Evolutionary conservation across 2,329 filamentous ascomycete species (phyloP).

Genomic region (Alternaria alternata): DNA sequence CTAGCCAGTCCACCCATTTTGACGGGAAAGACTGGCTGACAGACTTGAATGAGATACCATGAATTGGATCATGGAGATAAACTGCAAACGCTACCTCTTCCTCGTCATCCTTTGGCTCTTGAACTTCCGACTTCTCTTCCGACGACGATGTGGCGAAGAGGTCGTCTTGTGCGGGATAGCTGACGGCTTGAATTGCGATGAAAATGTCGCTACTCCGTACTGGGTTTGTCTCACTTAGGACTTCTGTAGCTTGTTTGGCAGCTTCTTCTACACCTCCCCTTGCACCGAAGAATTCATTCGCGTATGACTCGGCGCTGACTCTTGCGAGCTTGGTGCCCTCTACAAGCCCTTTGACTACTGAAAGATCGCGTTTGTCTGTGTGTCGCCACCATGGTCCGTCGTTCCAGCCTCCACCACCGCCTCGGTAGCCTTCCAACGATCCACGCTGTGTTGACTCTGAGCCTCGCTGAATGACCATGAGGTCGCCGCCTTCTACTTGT

Average conservation of each 20-base stretch:
- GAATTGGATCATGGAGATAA: conserved; percentile 86
- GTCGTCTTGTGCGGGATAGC: conserved; percentile 67
- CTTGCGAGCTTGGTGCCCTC: conserved; percentile 92
- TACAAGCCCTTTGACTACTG: conserved; percentile 77
- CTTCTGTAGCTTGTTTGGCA: conserved; percentile 79
- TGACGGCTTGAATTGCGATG: conserved; percentile 89
- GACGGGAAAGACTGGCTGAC: conserved; percentile 84
- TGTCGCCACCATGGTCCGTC: conserved; percentile 97
- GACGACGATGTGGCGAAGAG: conserved; percentile 69
- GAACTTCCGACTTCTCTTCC: conserved; percentile 63
- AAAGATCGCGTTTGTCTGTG: conserved; percentile 74
- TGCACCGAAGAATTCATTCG: conserved; percentile 81
- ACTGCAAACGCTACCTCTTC: conserved; percentile 76
- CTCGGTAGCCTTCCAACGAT: conserved; percentile 65
- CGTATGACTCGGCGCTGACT: conserved; percentile 87
- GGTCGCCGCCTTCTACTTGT: conserved; percentile 96
- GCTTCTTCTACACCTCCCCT: conserved; percentile 82
- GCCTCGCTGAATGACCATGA: conserved; percentile 92
- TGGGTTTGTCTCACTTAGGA: conserved; percentile 83
- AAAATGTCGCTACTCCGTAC: conserved; percentile 95
- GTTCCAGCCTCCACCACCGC: conserved; percentile 76
- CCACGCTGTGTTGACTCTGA: conserved; percentile 79
- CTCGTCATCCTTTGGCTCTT: conserved; percentile 65
- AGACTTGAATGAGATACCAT: conserved; percentile 85
- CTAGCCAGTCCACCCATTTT: conserved; percentile 91